Base-by-base conservation (phyloP, 108 stramenopile species). In the Chaetoceros tenuissimus region DNA sequence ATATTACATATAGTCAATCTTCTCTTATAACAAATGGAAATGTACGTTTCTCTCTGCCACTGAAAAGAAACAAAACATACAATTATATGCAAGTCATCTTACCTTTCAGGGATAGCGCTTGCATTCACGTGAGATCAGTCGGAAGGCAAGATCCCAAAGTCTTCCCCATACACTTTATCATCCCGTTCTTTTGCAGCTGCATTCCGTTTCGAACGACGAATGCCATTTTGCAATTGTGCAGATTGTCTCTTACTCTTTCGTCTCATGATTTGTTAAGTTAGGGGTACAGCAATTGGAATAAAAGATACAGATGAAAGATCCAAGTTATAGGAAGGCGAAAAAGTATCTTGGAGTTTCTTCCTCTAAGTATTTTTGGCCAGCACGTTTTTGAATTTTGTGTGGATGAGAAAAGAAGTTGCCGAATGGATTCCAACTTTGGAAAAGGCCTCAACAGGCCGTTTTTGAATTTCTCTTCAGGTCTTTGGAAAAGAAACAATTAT, bases 61-160 rank as follows among this genome's bases (percentile, higher is more conserved):
- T 19, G 13, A 48, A 29, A 1, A 24, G 59, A 21, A 0, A 71
- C 24, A 44, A 59, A 28, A 31, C 48, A 31, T 10, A 65, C 52
- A 24, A 19, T 28, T 2, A 50, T 16, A 1, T 3, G 3, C 10
- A 43, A 51, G 52, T 46, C 47, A 0, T 69, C 87, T 66, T 56
- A 89, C 88, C 88, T 72, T 51, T 73, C 84, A 53, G 89, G 89
- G 65, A 90, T 87, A 31, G 85, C 81, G 46, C 78, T 80, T 47
- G 89, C 85, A 40, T 75, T 66, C 55, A 85, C 84, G 60, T 59
- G 78, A 60, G 84, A 89, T 84, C 83, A 86, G 74, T 85, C 83
- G 19, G 59, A 62, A 16, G 90, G 90, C 52, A 92, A 68, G 26
- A 92, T 86, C 19, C 90, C 90, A 48, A 75, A 87, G 67, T 92